A percentile compares a stretch with the other conserved stretches of the same genome.
These are phyloP conservation scores for Verticillium tricorpus DNA, from an alignment of 2,329 filamentous ascomycete genomes.

Conservation along the genomic window DNA sequence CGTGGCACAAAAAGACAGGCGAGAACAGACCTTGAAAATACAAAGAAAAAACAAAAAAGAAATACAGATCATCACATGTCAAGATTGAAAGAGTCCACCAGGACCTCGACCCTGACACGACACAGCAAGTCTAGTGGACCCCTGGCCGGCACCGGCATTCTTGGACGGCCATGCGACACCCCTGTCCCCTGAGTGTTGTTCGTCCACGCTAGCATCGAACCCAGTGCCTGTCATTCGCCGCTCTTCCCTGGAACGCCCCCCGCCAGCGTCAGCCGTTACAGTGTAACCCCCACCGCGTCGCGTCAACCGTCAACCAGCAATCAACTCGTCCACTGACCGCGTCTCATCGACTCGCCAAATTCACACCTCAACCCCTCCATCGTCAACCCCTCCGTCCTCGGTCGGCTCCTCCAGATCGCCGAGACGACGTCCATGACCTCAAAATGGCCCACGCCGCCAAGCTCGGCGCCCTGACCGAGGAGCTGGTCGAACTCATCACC, in stretches of 20 bases:
- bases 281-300: not conserved
- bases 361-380: not conserved
- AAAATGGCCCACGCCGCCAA: conserved; percentile 67
- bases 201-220: not conserved
- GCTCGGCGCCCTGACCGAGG: conserved; percentile 61
- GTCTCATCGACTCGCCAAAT: not conserved
- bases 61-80: too few species aligned
- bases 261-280: not conserved
- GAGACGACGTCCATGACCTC: not conserved
- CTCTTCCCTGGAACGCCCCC: not conserved
- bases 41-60: too few species aligned
- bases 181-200: not conserved
- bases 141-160: not conserved
- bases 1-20: too few species aligned
- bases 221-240: not conserved
- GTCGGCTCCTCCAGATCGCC: not conserved
- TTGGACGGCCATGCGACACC: not conserved
- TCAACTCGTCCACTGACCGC: not conserved
- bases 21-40: not conserved
- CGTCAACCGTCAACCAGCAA: not conserved
- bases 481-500: conserved; percentile 64
- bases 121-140: not conserved
- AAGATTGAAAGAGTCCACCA: too few species aligned
- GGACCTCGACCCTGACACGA: too few species aligned
- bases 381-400: not conserved